A percentile compares a stretch with the other conserved stretches of the same genome.
phyloP scores from a whole-genome alignment of 352 stramenopile species.

The Phytophthora podocarpi region DNA sequence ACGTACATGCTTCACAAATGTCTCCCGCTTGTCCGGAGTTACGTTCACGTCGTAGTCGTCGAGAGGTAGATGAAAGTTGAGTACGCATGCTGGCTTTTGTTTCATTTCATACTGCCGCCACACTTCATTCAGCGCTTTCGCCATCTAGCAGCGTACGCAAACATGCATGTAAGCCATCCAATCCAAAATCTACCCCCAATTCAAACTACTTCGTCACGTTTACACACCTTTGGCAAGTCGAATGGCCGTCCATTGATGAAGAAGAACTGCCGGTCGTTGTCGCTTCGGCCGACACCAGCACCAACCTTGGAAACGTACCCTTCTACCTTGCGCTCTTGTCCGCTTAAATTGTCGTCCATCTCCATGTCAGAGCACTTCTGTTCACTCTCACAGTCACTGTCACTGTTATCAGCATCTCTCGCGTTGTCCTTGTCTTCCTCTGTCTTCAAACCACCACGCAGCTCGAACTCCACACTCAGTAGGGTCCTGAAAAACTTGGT shows the following conservation, averaged over 20 bases:
- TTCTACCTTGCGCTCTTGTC: conserved; percentile 46
- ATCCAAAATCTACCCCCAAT: background rate
- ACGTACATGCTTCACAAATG: conserved; percentile 83
- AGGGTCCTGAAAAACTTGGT: conserved; percentile 92
- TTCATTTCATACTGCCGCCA: conserved; percentile 93
- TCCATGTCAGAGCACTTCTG: conserved; percentile 19
- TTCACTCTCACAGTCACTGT: conserved; percentile 23
- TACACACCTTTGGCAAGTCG: conserved; percentile 85
- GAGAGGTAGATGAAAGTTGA: conserved; percentile 91
- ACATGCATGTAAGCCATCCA: conserved; percentile 3
- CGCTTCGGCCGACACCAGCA: conserved; percentile 68
- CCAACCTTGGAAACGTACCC: conserved; percentile 78
- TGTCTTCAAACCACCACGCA: conserved; percentile 35
- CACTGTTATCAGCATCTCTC: conserved; percentile 26
- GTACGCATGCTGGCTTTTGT: conserved; percentile 94
- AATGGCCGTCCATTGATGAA: conserved; percentile 97
- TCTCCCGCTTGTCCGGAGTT: conserved; percentile 96
- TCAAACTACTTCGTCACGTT: background rate
- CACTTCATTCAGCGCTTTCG: conserved; percentile 85
- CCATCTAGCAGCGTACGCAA: conserved; percentile 43
- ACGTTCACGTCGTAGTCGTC: conserved; percentile 96
- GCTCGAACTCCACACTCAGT: conserved; percentile 68
- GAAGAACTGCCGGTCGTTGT: conserved; percentile 95
- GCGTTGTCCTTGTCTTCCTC: conserved; percentile 9
- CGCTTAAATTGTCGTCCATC: conserved; percentile 24